phyloP scores from a whole-genome alignment of 371 early-diverging fungal genomes.

The Dichotomocladium elegans region DNA sequence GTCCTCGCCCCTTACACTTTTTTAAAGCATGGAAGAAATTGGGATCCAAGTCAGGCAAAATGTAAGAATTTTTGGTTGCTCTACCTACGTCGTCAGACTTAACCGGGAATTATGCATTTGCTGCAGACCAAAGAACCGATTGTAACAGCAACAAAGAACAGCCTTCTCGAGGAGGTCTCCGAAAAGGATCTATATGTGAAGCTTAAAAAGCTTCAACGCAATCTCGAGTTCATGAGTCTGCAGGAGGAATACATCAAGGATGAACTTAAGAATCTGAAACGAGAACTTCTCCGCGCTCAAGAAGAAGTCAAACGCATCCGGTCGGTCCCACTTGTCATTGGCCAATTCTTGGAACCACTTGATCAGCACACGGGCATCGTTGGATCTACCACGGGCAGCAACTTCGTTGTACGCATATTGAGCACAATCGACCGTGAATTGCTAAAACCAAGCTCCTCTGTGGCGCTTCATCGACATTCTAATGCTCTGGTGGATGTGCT shows the following conservation, averaged over 20 bases:
- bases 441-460: conserved; percentile 96
- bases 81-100: neutral
- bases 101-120: neutral
- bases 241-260: conserved; percentile 99
- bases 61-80: conserved; percentile 17
- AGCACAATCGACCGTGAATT: conserved; percentile 98
- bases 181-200: conserved; percentile 90
- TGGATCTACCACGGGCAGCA: conserved; percentile 95
- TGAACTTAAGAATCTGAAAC: conserved; percentile 96
- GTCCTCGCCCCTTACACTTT: neutral
- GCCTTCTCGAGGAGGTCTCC: conserved; percentile 49
- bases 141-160: conserved; percentile 4
- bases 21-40: conserved; percentile 40
- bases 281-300: conserved; percentile 93
- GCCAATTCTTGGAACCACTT: conserved; percentile 99
- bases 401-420: conserved; percentile 95
- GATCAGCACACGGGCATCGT: conserved; percentile 98
- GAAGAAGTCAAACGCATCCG: conserved; percentile 99
- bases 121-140: conserved; percentile 1
- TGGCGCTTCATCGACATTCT: conserved; percentile 98
- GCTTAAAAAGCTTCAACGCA: conserved; percentile 92
- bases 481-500: conserved; percentile 96
- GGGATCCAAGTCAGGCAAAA: conserved; percentile 33
- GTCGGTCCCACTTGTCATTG: conserved; percentile 98
- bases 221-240: conserved; percentile 93